Percentiles rank a stretch among this genome's conserved stretches.
phyloP scores from a whole-genome alignment of 225 moss, liverwort and hornwort species.

The Marchantia paleacea region DNA sequence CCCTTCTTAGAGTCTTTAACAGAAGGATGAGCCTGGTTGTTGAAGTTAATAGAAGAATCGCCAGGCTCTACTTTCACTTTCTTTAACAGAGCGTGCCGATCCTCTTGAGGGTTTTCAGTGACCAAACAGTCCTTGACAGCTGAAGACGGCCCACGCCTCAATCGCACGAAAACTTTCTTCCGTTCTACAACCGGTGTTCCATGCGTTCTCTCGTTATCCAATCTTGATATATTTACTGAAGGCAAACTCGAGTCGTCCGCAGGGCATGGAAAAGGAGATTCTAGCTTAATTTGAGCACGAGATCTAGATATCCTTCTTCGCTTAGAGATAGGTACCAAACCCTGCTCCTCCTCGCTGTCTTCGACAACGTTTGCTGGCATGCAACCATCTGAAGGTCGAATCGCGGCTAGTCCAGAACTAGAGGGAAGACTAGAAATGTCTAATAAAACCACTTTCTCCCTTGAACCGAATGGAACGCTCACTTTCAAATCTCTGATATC shows the following conservation, averaged over 20 bases:
- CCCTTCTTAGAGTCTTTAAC: not conserved
- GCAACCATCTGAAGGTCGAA: not conserved
- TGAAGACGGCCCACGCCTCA: constrained; percentile 34
- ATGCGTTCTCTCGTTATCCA: not conserved
- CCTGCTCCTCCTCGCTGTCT: constrained; percentile 17
- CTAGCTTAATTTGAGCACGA: not conserved
- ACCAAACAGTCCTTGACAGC: not conserved
- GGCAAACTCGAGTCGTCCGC: constrained; percentile 7
- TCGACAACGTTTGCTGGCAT: not conserved
- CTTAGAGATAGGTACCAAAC: not conserved
- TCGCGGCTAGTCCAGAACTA: not conserved
- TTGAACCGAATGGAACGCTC: not conserved
- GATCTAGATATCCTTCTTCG: not conserved
- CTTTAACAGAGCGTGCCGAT: not conserved
- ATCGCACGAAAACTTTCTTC: constrained; percentile 27
- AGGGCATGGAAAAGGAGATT: not conserved
- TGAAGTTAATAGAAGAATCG: not conserved
- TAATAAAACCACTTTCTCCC: not conserved
- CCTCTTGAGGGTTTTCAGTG: not conserved
- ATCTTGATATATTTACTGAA: not conserved
- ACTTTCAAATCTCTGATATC: not conserved
- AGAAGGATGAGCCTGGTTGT: constrained; percentile 9
- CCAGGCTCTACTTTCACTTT: constrained; percentile 13
- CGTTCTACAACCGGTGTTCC: not conserved
- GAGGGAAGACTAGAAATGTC: constrained; percentile 7